Percentiles rank a stretch among this genome's conserved stretches.
These are phyloP conservation scores for Amaranthus palmeri DNA, from an alignment of 148 eudicot species.

Conservation along the genomic window DNA sequence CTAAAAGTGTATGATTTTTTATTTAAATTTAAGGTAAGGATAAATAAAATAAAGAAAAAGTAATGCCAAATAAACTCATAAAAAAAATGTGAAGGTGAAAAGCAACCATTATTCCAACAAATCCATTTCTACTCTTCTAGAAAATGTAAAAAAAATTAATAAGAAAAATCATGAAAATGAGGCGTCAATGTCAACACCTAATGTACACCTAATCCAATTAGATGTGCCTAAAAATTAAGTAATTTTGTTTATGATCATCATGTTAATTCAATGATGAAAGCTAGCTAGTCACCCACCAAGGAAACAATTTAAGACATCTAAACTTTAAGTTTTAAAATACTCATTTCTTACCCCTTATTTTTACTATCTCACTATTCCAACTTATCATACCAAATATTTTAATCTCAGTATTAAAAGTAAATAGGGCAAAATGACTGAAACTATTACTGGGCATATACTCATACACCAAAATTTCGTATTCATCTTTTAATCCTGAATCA, in stretches of 20 bases:
- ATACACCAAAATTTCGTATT: conserved; percentile 33
- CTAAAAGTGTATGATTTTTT: too few relatives aligned
- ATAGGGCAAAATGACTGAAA: background rate
- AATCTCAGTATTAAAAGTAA: too few relatives aligned
- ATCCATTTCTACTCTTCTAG: background rate
- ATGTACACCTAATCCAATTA: conserved; percentile 25
- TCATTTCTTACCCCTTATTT: too few relatives aligned
- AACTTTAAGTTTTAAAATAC: background rate
- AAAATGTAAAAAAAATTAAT: background rate
- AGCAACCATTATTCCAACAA: background rate
- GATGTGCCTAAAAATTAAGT: conserved; percentile 2
- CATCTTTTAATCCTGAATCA: conserved; percentile 12
- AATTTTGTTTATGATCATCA: background rate
- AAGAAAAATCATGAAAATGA: background rate
- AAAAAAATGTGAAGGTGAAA: background rate
- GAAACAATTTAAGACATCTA: background rate
- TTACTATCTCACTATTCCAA: too few relatives aligned
- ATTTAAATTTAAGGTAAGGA: too few relatives aligned
- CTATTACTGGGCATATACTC: conserved; percentile 37
- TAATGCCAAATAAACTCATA: background rate
- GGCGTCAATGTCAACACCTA: conserved; percentile 23
- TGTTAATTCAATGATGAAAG: background rate
- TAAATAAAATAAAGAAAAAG: too few relatives aligned
- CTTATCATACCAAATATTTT: too few relatives aligned
- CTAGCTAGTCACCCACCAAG: background rate